phyloP scores from a whole-genome alignment of 306 rosid species.

The Cucurbita pepo region DNA sequence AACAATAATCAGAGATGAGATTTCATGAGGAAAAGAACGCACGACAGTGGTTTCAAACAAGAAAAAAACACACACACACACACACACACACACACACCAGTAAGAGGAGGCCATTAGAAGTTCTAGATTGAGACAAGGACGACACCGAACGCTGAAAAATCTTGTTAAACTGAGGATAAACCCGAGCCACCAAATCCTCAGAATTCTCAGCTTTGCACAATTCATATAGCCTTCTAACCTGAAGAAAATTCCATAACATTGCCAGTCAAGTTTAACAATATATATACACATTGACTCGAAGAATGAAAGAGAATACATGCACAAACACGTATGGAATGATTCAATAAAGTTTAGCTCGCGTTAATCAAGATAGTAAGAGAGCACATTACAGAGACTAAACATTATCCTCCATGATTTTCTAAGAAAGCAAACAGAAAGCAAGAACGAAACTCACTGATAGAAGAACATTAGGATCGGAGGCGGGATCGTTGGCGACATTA shows the following conservation, averaged over 20 bases:
- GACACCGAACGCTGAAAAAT: slow-evolving; percentile 77
- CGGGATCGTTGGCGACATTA: slow-evolving; percentile 59
- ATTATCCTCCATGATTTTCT: not conserved
- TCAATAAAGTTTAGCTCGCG: not conserved
- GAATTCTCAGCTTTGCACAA: slow-evolving; percentile 59
- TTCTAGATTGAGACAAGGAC: slow-evolving; percentile 60
- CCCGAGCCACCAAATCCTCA: slow-evolving; percentile 74
- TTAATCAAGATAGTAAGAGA: not conserved
- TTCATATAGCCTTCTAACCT: slow-evolving; percentile 71
- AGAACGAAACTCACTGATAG: slow-evolving; percentile 37
- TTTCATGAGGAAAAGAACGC: not conserved
- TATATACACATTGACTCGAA: not conserved
- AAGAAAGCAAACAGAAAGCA: not conserved
- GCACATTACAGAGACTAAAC: not conserved
- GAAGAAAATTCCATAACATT: not conserved
- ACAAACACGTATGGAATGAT: not conserved
- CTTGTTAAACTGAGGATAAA: slow-evolving; percentile 70
- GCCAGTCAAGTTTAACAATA: not conserved
- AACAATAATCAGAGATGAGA: not conserved
- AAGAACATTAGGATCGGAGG: slow-evolving; percentile 68
- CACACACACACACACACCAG: slow-evolving; percentile 22
- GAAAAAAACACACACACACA: no score
- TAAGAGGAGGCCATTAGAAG: slow-evolving; percentile 80
- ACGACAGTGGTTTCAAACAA: not conserved
- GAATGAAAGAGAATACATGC: not conserved